These are phyloP conservation scores for Lenzites betulinus DNA, from an alignment of 768 basidiomycete genomes.

Conservation along the genomic window DNA sequence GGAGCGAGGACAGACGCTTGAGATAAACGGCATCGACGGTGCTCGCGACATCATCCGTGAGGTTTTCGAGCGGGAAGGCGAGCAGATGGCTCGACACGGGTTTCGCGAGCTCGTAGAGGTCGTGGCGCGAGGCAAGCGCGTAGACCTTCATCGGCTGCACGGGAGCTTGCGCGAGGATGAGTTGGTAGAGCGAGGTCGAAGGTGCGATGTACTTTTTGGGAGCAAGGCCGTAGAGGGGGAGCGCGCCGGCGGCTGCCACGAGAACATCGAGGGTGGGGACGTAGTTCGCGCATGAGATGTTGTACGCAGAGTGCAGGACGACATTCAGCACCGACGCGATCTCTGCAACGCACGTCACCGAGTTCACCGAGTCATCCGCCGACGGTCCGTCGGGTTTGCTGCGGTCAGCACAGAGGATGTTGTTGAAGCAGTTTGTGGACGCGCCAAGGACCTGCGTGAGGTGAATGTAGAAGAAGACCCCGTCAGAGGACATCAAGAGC, in stretches of 20 bases:
- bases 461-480: slow-evolving; percentile 36
- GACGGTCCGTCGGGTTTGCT: slow-evolving; percentile 30
- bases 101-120: slow-evolving; percentile 40
- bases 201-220: slow-evolving; percentile 28
- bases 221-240: slow-evolving; percentile 31
- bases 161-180: slow-evolving; percentile 39
- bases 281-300: slow-evolving; percentile 29
- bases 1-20: slow-evolving; percentile 41
- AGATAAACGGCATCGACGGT: slow-evolving; percentile 44
- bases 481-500: slow-evolving; percentile 30
- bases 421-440: slow-evolving; percentile 31
- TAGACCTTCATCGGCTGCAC: slow-evolving; percentile 41
- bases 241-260: slow-evolving; percentile 22
- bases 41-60: slow-evolving; percentile 41
- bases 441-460: slow-evolving; percentile 13
- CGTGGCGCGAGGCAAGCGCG: slow-evolving; percentile 39
- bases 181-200: slow-evolving; percentile 31
- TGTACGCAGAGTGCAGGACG: slow-evolving; percentile 37
- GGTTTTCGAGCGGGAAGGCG: slow-evolving; percentile 33
- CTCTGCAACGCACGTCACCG: slow-evolving; percentile 32
- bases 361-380: slow-evolving; percentile 28
- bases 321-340: slow-evolving; percentile 32
- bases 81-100: slow-evolving; percentile 40
- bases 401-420: slow-evolving; percentile 9
- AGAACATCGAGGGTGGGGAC: slow-evolving; percentile 29